phyloP scores from a whole-genome alignment of 1,139 yeast genomes.

The Blastobotrys indianensis region DNA sequence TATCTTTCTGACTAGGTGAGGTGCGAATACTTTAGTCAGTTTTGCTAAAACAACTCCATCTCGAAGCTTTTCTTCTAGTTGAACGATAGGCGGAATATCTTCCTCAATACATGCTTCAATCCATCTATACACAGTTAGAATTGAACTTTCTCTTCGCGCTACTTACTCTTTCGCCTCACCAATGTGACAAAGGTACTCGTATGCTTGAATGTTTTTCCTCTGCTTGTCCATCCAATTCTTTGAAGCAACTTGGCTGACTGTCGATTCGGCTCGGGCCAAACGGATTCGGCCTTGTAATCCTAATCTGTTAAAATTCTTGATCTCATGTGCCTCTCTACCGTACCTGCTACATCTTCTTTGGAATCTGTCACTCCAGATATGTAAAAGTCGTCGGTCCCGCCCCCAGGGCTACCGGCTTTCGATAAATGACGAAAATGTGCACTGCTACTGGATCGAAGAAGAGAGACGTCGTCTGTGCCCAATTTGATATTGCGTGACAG shows the following conservation, averaged over 20 bases:
- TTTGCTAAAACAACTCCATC: slow-evolving; percentile 86
- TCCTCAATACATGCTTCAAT: slow-evolving; percentile 54
- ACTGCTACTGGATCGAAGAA: slow-evolving; percentile 19
- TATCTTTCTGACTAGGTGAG: slow-evolving; percentile 52
- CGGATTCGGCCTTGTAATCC: slow-evolving; percentile 34
- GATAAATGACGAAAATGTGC: slow-evolving; percentile 25
- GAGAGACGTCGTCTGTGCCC: slow-evolving; percentile 14
- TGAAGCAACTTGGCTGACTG: slow-evolving; percentile 25
- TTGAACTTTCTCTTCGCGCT: slow-evolving; percentile 15
- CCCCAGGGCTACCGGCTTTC: slow-evolving; percentile 13
- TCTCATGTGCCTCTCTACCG: slow-evolving; percentile 13
- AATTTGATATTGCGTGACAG: background rate
- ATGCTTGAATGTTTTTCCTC: slow-evolving; percentile 45
- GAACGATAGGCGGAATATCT: slow-evolving; percentile 46
- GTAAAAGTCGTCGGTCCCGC: slow-evolving; percentile 22
- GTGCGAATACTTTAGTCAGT: slow-evolving; percentile 65
- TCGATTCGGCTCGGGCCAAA: slow-evolving; percentile 32
- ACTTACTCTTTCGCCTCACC: slow-evolving; percentile 64
- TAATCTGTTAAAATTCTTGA: slow-evolving; percentile 8
- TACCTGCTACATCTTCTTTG: slow-evolving; percentile 34
- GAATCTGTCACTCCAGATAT: slow-evolving; percentile 32
- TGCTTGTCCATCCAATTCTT: slow-evolving; percentile 41
- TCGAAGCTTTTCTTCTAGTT: slow-evolving; percentile 58
- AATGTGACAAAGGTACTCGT: slow-evolving; percentile 84
- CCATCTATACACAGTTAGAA: slow-evolving; percentile 38